Evolutionary conservation across 2,329 filamentous ascomycete species (phyloP), one percentile per base, ranked within the genome.

Genomic region (Pseudogymnoascus verrucosus): DNA sequence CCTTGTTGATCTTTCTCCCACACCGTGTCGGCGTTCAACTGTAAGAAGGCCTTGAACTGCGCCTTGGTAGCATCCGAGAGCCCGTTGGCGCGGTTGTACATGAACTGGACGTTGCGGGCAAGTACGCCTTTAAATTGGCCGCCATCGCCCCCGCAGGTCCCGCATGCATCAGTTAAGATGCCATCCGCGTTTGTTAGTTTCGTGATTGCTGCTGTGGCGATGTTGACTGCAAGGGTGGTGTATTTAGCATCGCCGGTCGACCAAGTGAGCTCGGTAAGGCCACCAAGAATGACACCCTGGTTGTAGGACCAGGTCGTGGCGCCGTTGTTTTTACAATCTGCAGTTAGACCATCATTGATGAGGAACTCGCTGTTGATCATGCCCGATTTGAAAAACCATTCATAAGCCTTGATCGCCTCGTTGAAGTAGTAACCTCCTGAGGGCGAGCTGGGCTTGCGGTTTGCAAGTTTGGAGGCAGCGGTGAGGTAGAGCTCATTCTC

Each of bases 51-150:
- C 11, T 74, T 76, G 69, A 85, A 87, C 8, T 72, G 72, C 2
- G 77, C 72, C 39, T 81, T 75, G 0, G 82, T 82, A 1, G 79
- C 79, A 2, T 74, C 81, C 0, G 66, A 63, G 12, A 72, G 21
- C 2, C 66, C 51, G 5, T 28, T 67, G 1, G 66, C 69, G 8
- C 71, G 62, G 6, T 75, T 70, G 21, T 88, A 78, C 36, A 91
- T 74, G 63, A 82, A 80, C 36, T 80, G 78, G 19, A 91, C 75
- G 70, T 89, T 89, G 19, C 87, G 80, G 14, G 84, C 79, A 67
- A 90, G 89, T 37, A 90, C 78, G 3, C 89, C 89, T 74, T 91
- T 91, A 80, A 91, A 91, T 69, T 89, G 85, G 36, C 83, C 79
- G 1, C 78, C 81, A 65, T 86, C 82, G 16, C 70, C 72, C 10